phyloP scores from a whole-genome alignment of 2,329 filamentous ascomycete genomes.

The Triangularia setosa region DNA sequence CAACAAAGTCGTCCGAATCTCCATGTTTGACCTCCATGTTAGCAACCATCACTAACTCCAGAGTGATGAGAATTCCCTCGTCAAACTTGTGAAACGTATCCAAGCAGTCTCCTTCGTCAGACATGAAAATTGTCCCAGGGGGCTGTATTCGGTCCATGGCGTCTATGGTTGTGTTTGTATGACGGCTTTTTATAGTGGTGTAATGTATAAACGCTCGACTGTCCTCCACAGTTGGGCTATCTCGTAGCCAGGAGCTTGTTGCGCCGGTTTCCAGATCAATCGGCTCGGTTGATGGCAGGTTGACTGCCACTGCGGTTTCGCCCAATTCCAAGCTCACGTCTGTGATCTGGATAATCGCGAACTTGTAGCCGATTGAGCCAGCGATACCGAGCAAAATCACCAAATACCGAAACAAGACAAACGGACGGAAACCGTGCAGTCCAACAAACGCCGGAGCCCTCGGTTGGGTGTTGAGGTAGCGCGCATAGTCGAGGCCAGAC shows the following conservation, averaged over 20 bases:
- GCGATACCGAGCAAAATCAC: background rate
- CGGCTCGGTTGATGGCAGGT: background rate
- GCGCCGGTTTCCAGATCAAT: background rate
- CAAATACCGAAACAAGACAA: background rate
- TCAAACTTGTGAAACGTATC: background rate
- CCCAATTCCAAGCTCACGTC: background rate
- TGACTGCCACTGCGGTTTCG: background rate
- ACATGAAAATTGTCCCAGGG: background rate
- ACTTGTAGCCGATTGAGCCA: conserved; percentile 7
- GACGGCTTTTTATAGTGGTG: background rate
- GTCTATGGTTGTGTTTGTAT: background rate
- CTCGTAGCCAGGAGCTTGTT: conserved; percentile 6
- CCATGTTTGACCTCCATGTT: background rate
- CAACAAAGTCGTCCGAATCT: background rate
- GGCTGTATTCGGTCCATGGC: background rate
- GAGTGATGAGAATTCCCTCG: background rate
- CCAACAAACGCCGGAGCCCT: background rate
- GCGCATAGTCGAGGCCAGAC: conserved; percentile 6
- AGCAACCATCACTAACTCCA: conserved; percentile 6
- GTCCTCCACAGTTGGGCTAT: background rate
- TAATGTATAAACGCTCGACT: background rate
- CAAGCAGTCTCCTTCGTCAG: background rate
- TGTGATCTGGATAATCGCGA: conserved; percentile 5
- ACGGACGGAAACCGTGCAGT: conserved; percentile 1
- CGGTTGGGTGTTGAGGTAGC: conserved; percentile 12